phyloP scores from a whole-genome alignment of 1,284 basidiomycete species.

The Filobasidium uniguttulatum region DNA sequence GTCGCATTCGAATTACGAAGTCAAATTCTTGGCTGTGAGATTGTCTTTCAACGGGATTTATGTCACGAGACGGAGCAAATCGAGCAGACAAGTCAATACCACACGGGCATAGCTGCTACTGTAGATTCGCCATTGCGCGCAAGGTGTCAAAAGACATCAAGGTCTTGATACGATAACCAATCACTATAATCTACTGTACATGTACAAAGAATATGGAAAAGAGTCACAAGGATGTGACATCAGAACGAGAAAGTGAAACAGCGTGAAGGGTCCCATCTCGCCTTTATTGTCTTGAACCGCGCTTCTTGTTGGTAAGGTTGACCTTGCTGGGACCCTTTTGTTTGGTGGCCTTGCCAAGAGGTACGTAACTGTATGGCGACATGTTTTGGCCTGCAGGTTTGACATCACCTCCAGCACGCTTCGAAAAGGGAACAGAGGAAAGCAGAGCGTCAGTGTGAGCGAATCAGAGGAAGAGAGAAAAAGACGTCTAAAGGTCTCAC shows the following conservation, averaged over 20 bases:
- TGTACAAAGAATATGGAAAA: background rate
- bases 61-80: constrained; percentile 18
- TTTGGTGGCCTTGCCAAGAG: constrained; percentile 60
- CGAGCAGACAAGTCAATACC: background rate
- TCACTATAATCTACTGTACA: background rate
- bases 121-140: too few species aligned
- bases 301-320: constrained; percentile 37
- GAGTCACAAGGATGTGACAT: background rate
- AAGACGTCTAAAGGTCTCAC: constrained; percentile 50
- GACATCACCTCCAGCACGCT: constrained; percentile 87
- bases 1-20: constrained; percentile 32
- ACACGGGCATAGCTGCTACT: too few species aligned
- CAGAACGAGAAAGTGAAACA: constrained; percentile 1
- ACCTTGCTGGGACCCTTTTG: constrained; percentile 21
- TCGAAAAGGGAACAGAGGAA: constrained; percentile 14
- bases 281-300: constrained; percentile 28
- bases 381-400: constrained; percentile 67
- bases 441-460: background rate
- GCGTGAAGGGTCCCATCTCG: background rate
- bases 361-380: constrained; percentile 75
- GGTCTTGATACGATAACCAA: background rate
- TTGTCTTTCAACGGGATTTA: constrained; percentile 37
- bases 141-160: background rate
- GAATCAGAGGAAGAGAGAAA: background rate
- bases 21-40: constrained; percentile 36